A percentile compares a stretch with the other conserved stretches of the same genome.
These are phyloP conservation scores for Alternaria alternata DNA, from an alignment of 2,329 filamentous ascomycete species.

Conservation along the genomic window DNA sequence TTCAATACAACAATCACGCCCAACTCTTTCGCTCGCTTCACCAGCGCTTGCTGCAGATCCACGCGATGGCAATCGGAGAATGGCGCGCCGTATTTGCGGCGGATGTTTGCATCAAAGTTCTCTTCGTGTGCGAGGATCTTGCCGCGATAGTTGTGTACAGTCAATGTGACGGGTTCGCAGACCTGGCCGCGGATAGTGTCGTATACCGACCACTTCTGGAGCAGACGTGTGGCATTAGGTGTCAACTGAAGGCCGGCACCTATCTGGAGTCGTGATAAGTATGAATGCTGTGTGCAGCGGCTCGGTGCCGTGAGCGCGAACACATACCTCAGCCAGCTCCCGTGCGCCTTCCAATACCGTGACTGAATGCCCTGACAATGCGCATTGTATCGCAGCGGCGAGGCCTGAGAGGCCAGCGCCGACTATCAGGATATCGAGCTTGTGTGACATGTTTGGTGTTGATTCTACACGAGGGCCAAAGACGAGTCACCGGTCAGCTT, in stretches of 20 bases:
- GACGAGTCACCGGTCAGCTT: neutral
- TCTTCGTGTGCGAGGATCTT: slow-evolving; percentile 60
- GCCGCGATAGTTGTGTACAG: slow-evolving; percentile 63
- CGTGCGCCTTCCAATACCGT: slow-evolving; percentile 54
- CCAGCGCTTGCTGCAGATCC: slow-evolving; percentile 66
- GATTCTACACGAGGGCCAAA: neutral
- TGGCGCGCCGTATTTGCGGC: slow-evolving; percentile 63
- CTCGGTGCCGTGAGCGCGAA: neutral
- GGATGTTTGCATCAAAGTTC: slow-evolving; percentile 63
- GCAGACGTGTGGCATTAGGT: slow-evolving; percentile 56
- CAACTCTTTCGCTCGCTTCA: slow-evolving; percentile 60
- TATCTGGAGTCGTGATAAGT: slow-evolving; percentile 30
- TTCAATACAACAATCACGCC: slow-evolving; percentile 62
- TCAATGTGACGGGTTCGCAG: slow-evolving; percentile 58
- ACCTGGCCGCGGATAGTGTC: slow-evolving; percentile 51
- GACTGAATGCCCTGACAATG: slow-evolving; percentile 51
- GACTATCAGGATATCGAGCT: slow-evolving; percentile 38
- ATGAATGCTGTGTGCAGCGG: neutral
- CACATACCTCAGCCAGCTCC: slow-evolving; percentile 53
- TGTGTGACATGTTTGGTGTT: slow-evolving; percentile 2
- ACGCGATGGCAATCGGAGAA: slow-evolving; percentile 69
- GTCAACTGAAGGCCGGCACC: slow-evolving; percentile 49
- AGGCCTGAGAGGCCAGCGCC: slow-evolving; percentile 56
- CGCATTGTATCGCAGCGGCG: slow-evolving; percentile 55
- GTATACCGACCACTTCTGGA: slow-evolving; percentile 62